Conservation (phyloP, 225 moss, liverwort and hornwort genomes). For the Straminergon stramineum region DNA sequence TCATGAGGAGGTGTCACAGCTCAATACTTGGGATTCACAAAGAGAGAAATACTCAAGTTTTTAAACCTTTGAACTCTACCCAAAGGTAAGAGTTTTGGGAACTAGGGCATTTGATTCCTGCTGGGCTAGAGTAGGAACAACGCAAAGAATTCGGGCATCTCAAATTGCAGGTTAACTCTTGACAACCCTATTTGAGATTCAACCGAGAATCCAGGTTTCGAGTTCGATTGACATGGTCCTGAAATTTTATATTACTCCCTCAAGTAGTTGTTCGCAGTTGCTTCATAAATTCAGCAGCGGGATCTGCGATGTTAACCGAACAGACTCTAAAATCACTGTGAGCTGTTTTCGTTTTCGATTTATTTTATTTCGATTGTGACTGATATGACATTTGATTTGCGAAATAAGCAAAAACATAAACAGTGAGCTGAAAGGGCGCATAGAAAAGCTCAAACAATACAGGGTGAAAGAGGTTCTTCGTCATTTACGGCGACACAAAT, state of each 20-base stretch:
- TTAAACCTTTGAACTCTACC: too few relatives aligned
- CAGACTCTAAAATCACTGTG: not conserved
- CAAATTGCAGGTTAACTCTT: too few relatives aligned
- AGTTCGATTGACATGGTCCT: too few relatives aligned
- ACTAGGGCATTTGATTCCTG: too few relatives aligned
- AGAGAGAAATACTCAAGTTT: too few relatives aligned
- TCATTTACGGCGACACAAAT: not conserved
- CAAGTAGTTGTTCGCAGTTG: fast-evolving
- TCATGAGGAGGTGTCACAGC: too few relatives aligned
- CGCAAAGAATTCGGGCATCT: too few relatives aligned
- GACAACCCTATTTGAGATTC: not conserved
- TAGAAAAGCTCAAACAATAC: too few relatives aligned
- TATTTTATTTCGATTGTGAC: fast-evolving
- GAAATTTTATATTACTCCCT: not conserved
- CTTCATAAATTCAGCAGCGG: fast-evolving
- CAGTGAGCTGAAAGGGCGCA: not conserved
- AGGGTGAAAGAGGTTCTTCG: not conserved
- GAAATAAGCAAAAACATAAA: not conserved
- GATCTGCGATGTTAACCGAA: fast-evolving
- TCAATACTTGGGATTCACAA: too few relatives aligned
- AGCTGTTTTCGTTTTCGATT: fast-evolving
- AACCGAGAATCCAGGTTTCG: fast-evolving
- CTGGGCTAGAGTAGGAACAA: too few relatives aligned
- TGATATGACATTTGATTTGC: not conserved
- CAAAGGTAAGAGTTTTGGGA: too few relatives aligned